Percentiles rank a stretch among this genome's conserved stretches.
These are phyloP conservation scores for Botrytis sinoallii DNA, from an alignment of 2,329 filamentous ascomycete genomes.

Conservation along the genomic window DNA sequence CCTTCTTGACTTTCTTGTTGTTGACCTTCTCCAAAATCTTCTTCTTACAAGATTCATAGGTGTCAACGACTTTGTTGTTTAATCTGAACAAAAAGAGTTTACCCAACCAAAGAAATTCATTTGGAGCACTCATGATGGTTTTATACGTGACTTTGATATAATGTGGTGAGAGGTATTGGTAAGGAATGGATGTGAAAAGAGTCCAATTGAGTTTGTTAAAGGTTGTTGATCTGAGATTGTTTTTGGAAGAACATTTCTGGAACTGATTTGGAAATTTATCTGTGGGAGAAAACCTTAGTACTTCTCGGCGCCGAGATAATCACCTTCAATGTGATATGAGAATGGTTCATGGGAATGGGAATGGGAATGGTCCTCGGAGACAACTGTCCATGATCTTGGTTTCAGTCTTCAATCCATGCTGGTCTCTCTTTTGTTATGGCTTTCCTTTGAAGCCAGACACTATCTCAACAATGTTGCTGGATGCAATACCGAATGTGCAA, in stretches of 20 bases:
- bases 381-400: neutral
- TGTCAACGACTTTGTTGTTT: neutral
- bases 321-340: neutral
- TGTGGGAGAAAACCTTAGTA: neutral
- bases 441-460: neutral
- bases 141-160: neutral
- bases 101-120: neutral
- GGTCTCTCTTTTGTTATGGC: neutral
- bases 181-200: neutral
- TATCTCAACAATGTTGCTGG: neutral
- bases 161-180: neutral
- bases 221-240: neutral
- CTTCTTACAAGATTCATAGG: neutral
- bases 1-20: neutral
- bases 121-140: neutral
- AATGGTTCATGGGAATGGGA: neutral
- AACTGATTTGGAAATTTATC: neutral
- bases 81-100: neutral
- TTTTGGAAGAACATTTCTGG: neutral
- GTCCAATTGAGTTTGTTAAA: neutral
- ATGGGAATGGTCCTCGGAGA: neutral
- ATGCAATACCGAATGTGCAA: too few species aligned
- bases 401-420: neutral
- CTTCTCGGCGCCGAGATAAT: neutral
- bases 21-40: neutral